These are phyloP conservation scores for Cladophialophora yegresii DNA, from an alignment of 2,329 filamentous ascomycete genomes.

Conservation along the genomic window DNA sequence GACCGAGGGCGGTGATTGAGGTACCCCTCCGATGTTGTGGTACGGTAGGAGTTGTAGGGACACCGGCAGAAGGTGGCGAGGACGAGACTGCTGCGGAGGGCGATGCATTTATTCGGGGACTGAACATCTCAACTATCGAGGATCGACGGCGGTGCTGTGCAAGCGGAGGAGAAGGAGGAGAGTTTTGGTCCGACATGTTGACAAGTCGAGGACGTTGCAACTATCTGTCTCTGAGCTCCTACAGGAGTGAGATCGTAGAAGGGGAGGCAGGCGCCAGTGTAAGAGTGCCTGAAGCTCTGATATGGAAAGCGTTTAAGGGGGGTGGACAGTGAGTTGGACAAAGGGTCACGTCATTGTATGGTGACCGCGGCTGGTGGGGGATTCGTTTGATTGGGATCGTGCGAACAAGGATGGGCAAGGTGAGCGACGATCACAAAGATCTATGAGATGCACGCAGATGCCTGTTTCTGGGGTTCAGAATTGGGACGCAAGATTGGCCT, in stretches of 20 bases:
- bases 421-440: slow-evolving; percentile 10
- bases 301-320: slow-evolving; percentile 5
- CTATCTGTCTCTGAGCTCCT: not conserved
- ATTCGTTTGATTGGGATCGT: not conserved
- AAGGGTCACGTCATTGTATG: slow-evolving; percentile 21
- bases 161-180: slow-evolving; percentile 42
- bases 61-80: slow-evolving; percentile 50
- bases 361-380: slow-evolving; percentile 13
- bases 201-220: slow-evolving; percentile 1
- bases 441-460: not conserved
- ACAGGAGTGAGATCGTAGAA: slow-evolving; percentile 2
- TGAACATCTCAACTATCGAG: slow-evolving; percentile 50
- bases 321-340: slow-evolving; percentile 12
- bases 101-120: slow-evolving; percentile 48
- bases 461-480: not conserved
- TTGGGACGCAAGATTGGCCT: not conserved
- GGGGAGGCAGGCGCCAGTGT: slow-evolving; percentile 1
- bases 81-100: slow-evolving; percentile 41
- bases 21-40: slow-evolving; percentile 65
- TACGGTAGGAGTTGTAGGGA: slow-evolving; percentile 50
- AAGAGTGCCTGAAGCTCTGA: not conserved
- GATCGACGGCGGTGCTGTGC: slow-evolving; percentile 48
- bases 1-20: slow-evolving; percentile 68
- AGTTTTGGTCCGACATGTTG: slow-evolving; percentile 49
- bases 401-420: slow-evolving; percentile 1